Conservation (phyloP, 768 basidiomycete genomes). For the Pleurotus pulmonarius region DNA sequence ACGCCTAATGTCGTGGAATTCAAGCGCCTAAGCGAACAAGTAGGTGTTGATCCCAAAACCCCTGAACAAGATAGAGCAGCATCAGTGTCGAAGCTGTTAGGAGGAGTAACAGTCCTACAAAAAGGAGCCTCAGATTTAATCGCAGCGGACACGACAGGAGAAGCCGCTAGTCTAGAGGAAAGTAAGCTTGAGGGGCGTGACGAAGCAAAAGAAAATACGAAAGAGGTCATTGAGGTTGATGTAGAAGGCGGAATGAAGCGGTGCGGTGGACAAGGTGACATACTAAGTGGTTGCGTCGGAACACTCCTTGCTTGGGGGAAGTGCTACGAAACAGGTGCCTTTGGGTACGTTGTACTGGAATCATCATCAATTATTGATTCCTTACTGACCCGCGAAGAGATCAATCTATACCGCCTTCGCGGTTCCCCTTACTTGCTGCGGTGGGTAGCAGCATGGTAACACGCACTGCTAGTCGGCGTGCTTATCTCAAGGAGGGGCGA, state of each 20-base stretch:
- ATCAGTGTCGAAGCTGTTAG: constrained; percentile 68
- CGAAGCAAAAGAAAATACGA: constrained; percentile 46
- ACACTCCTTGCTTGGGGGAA: constrained; percentile 94
- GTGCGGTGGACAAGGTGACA: constrained; percentile 96
- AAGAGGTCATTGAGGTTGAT: constrained; percentile 64
- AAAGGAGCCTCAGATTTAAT: constrained; percentile 86
- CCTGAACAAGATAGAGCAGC: constrained; percentile 58
- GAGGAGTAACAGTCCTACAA: constrained; percentile 86
- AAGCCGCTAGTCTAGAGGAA: constrained; percentile 38
- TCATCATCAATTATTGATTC: background rate
- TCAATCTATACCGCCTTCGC: constrained; percentile 47
- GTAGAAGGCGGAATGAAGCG: constrained; percentile 81
- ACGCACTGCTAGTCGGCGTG: constrained; percentile 72
- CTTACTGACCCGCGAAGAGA: constrained; percentile 36
- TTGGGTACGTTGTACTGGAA: constrained; percentile 46
- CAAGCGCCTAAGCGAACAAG: constrained; percentile 71
- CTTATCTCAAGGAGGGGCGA: constrained; percentile 74
- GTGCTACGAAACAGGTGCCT: constrained; percentile 84
- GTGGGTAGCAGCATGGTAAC: constrained; percentile 88
- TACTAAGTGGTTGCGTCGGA: constrained; percentile 84
- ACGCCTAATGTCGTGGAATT: constrained; percentile 97
- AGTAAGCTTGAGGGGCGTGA: constrained; percentile 41
- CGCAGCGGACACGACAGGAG: constrained; percentile 67
- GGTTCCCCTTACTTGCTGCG: constrained; percentile 81
- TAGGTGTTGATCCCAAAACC: constrained; percentile 57